Evolutionary conservation across 2,329 filamentous ascomycete species (phyloP).

Genomic region (Zalaria sp.): DNA sequence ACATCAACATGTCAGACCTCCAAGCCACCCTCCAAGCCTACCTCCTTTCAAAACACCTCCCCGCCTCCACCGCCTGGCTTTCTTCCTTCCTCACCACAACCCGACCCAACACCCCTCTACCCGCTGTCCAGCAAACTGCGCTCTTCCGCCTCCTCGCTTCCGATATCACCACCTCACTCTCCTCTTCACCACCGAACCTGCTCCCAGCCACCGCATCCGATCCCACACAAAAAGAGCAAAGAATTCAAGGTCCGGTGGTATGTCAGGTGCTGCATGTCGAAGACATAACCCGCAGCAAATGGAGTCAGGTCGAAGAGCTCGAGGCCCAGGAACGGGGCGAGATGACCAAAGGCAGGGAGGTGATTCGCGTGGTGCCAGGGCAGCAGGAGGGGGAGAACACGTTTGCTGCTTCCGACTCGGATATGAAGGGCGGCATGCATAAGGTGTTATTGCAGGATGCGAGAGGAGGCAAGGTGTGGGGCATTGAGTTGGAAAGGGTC

Average conservation of each 20-base stretch:
- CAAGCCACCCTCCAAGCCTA: too few species aligned
- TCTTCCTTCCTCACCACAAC: constrained; percentile 44
- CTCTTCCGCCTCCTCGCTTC: constrained; percentile 66
- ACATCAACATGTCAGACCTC: too few species aligned
- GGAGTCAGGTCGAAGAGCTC: constrained; percentile 76
- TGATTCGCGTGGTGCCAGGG: constrained; percentile 56
- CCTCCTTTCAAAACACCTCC: constrained; percentile 33
- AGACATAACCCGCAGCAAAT: constrained; percentile 64
- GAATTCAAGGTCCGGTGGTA: constrained; percentile 47
- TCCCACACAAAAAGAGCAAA: constrained; percentile 38
- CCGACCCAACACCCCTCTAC: constrained; percentile 44
- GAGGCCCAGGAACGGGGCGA: constrained; percentile 62
- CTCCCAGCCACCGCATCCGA: constrained; percentile 47
- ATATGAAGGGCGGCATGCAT: constrained; percentile 48
- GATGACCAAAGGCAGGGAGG: constrained; percentile 60
- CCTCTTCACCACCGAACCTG: constrained; percentile 24
- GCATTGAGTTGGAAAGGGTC: constrained; percentile 55
- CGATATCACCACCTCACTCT: constrained; percentile 54
- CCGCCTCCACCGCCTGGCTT: constrained; percentile 49
- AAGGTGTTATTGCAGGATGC: constrained; percentile 73
- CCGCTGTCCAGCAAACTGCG: constrained; percentile 63
- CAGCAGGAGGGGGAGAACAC: constrained; percentile 30
- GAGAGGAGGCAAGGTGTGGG: constrained; percentile 53
- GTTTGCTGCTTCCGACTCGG: constrained; percentile 12
- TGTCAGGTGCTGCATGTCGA: constrained; percentile 80